Evolutionary conservation across 2,329 filamentous ascomycete species (phyloP), one percentile per base, ranked within the genome.

Genomic region (Fusarium concolor): DNA sequence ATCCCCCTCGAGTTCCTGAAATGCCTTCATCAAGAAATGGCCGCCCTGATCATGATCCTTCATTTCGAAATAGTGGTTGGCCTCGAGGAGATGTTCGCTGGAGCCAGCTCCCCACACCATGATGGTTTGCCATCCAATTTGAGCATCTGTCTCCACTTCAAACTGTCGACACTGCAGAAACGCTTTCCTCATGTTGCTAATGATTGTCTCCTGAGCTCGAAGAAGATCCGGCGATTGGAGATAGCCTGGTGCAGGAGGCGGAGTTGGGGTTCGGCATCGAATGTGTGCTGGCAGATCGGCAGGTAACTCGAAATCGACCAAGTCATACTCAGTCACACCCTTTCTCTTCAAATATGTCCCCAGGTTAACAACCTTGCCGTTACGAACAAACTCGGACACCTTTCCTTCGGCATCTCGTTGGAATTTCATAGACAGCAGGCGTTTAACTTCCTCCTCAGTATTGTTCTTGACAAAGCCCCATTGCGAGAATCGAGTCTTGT

Each of bases 391-490:
- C 50, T 84, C 81, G 2, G 84, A 85, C 28, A 84, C 81, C 67
- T 86, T 86, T 58, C 84, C 84, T 65, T 84, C 81, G 6, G 84
- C 84, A 69, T 84, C 83, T 42, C 84, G 82, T 68, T 85, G 82
- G 44, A 85, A 84, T 63, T 85, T 85, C 75, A 84, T 82, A 38
- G 82, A 83, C 10, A 86, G 74, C 49, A 86, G 76, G 18, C 80
- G 78, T 71, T 84, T 84, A 10, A 85, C 83, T 57, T 85, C 84
- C 26, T 84, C 83, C 59, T 85, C 84, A 41, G 83, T 85, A 63
- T 85, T 85, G 60, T 86, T 85, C 76, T 86, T 86, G 39, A 83
- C 83, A 63, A 86, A 86, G 1, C 83, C 83, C 84, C 84, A 86
- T 63, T 85, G 83, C 15, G 84, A 84, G 68, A 85, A 85, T 24